These are phyloP conservation scores for Trichoderma brevicompactum DNA, from an alignment of 2,329 filamentous ascomycete species.

Conservation along the genomic window DNA sequence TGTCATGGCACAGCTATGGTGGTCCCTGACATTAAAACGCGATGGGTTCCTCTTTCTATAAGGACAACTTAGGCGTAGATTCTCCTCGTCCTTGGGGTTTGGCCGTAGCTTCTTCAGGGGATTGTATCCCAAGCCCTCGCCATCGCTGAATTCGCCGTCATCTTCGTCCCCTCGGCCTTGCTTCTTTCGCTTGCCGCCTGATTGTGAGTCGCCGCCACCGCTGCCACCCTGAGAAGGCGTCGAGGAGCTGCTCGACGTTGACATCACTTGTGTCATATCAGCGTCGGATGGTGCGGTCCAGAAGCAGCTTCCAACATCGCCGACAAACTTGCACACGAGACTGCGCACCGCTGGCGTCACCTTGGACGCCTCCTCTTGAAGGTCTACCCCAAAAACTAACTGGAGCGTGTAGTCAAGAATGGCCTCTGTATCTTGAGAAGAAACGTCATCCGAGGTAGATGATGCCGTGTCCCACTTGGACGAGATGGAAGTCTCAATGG, in stretches of 20 bases:
- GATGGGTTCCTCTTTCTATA: slow-evolving; percentile 51
- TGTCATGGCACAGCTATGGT: slow-evolving; percentile 50
- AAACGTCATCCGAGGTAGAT: slow-evolving; percentile 39
- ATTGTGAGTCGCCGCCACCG: slow-evolving; percentile 33
- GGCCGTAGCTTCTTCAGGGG: slow-evolving; percentile 40
- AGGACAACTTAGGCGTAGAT: slow-evolving; percentile 49
- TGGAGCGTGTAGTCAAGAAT: slow-evolving; percentile 46
- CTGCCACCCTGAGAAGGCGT: slow-evolving; percentile 40
- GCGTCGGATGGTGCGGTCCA: slow-evolving; percentile 40
- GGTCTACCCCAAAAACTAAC: slow-evolving; percentile 45
- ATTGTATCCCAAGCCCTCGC: slow-evolving; percentile 39
- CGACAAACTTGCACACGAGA: slow-evolving; percentile 42
- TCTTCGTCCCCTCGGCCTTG: slow-evolving; percentile 39
- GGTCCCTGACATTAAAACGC: slow-evolving; percentile 52
- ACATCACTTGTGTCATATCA: slow-evolving; percentile 40
- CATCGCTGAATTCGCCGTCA: slow-evolving; percentile 44
- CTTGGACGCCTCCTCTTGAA: slow-evolving; percentile 43
- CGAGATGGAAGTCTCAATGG: slow-evolving; percentile 3
- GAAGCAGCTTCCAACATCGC: slow-evolving; percentile 42
- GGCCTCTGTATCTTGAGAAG: slow-evolving; percentile 42
- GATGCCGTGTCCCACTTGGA: slow-evolving; percentile 33
- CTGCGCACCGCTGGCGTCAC: slow-evolving; percentile 38
- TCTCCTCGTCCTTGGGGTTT: slow-evolving; percentile 44
- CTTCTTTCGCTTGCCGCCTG: slow-evolving; percentile 46
- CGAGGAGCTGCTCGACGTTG: slow-evolving; percentile 40